These are phyloP conservation scores for Fusarium kyushuense DNA, from an alignment of 2,329 filamentous ascomycete genomes.

Conservation along the genomic window DNA sequence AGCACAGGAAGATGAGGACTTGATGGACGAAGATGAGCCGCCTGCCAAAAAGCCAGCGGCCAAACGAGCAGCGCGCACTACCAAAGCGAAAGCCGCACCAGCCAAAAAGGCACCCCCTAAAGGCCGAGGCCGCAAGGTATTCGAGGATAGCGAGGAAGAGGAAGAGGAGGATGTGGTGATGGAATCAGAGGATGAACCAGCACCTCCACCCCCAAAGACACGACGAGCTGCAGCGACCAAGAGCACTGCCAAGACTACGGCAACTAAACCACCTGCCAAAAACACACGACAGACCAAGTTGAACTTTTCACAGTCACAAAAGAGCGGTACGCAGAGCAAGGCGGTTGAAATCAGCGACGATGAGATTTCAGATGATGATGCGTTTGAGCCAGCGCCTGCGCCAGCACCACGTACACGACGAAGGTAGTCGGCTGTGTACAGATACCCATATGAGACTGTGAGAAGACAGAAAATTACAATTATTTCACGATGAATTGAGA, in stretches of 20 bases:
- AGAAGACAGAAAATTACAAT: not conserved
- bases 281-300: constrained; percentile 52
- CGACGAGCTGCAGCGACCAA: constrained; percentile 42
- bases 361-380: constrained; percentile 72
- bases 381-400: constrained; percentile 67
- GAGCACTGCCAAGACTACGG: constrained; percentile 27
- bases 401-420: constrained; percentile 51
- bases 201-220: constrained; percentile 52
- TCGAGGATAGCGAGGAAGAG: constrained; percentile 56
- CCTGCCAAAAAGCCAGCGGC: constrained; percentile 52
- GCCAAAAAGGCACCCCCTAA: constrained; percentile 60
- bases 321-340: constrained; percentile 59
- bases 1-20: constrained; percentile 42
- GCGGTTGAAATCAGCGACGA: constrained; percentile 73
- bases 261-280: constrained; percentile 35
- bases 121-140: constrained; percentile 55
- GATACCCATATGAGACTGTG: constrained; percentile 17
- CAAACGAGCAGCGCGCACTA: constrained; percentile 49
- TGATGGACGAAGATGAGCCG: constrained; percentile 62
- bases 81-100: constrained; percentile 59
- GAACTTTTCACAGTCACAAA: constrained; percentile 52
- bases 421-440: constrained; percentile 29
- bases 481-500: constrained; percentile 13
- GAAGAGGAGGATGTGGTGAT: constrained; percentile 64
- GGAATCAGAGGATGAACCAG: constrained; percentile 64